Base-by-base conservation (phyloP, 2,329 filamentous ascomycete genomes). In the Emericellopsis atlantica region DNA sequence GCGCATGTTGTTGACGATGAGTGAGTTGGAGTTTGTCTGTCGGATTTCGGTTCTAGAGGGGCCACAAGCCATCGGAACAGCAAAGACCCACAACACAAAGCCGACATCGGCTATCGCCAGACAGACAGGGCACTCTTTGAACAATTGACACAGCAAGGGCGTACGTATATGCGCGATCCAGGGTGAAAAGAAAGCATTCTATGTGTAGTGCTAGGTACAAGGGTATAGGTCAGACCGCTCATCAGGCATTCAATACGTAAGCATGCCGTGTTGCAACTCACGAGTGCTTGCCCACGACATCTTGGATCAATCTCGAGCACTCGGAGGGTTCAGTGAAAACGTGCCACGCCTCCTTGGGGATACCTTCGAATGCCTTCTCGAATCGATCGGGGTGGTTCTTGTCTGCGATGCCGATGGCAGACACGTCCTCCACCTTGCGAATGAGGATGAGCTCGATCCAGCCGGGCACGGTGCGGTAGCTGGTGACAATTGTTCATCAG, bases 381-480 rank as follows among this genome's bases (percentile, higher is more conserved):
- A 96, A 96, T 24, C 92, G 70, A 48, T 76, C 70, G 0, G 76
- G 69, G 52, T 81, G 79, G 51, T 86, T 87, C 60, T 84, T 84
- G 51, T 82, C 74, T 29, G 81, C 69, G 59, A 90, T 83, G 26
- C 81, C 76, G 10, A 78, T 52, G 2, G 72, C 74, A 1, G 80
- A 77, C 21, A 92, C 75, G 46, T 89, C 82, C 3, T 71, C 79
- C 0, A 92, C 87, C 54, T 85, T 90, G 41, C 89, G 76, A 51
- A 95, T 94, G 47, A 85, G 81, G 37, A 96, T 92, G 11, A 84
- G 73, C 45, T 76, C 76, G 45, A 95, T 76, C 86, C 88, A 95
- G 6, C 72, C 76, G 0, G 81, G 79, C 46, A 79, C 75, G 38
- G 71, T 69, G 40, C 78, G 71, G 50, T 75, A 81, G 10, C 73